These are phyloP conservation scores for Annulohypoxylon moriforme DNA, from an alignment of 495 filamentous ascomycete species.

Conservation along the genomic window DNA sequence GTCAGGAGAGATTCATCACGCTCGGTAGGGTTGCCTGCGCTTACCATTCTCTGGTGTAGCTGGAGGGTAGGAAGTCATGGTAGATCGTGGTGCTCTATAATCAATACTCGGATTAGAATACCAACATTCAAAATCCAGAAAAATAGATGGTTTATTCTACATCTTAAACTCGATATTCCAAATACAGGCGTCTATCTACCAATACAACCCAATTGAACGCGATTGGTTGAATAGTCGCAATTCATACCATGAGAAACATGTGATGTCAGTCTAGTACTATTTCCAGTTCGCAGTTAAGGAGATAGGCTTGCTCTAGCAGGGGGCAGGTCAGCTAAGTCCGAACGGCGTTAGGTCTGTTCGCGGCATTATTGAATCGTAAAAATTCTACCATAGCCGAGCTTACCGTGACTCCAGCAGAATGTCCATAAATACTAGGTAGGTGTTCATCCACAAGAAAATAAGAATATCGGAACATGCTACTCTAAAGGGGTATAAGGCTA, in stretches of 20 bases:
- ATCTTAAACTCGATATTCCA: neutral
- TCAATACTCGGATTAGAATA: neutral
- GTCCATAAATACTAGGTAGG: neutral
- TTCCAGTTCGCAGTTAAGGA: neutral
- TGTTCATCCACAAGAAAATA: neutral
- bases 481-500: slow-evolving; percentile 35
- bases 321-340: slow-evolving; percentile 10
- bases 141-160: neutral
- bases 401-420: too few relatives aligned
- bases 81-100: neutral
- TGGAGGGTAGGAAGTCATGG: slow-evolving; percentile 29
- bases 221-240: neutral
- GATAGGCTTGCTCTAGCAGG: neutral
- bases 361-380: neutral
- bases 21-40: neutral
- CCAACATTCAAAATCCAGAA: neutral
- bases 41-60: slow-evolving; percentile 22
- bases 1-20: neutral
- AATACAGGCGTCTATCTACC: neutral
- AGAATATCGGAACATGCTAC: neutral
- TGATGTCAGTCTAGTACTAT: neutral
- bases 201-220: neutral
- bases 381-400: neutral
- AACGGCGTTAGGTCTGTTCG: slow-evolving; percentile 8
- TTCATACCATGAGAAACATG: neutral